phyloP scores from a whole-genome alignment of 345 rosid genomes.

The Anacardium occidentale region DNA sequence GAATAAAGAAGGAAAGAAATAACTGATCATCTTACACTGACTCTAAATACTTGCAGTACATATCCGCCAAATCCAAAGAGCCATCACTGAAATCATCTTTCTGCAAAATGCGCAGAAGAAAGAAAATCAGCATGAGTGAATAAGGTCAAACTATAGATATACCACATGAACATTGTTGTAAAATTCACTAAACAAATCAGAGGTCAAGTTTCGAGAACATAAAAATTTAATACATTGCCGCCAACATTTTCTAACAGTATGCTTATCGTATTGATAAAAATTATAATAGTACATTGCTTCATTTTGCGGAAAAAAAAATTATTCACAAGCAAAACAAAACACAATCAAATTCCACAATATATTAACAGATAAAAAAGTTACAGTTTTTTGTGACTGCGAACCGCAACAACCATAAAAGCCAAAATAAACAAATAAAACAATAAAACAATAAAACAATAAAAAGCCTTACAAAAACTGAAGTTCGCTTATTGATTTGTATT shows the following conservation, averaged over 20 bases:
- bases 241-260: not conserved
- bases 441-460: not conserved
- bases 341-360: not conserved
- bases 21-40: conserved; percentile 35
- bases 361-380: not conserved
- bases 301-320: not conserved
- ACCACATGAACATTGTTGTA: not conserved
- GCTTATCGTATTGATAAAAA: not conserved
- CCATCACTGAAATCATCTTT: conserved; percentile 37
- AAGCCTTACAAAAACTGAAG: not conserved
- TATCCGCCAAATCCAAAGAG: conserved; percentile 55
- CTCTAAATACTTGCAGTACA: conserved; percentile 48
- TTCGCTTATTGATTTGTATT: no score
- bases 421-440: not conserved
- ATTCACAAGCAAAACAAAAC: not conserved
- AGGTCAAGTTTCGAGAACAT: not conserved
- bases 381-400: no score
- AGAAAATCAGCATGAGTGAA: not conserved
- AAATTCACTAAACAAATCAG: not conserved
- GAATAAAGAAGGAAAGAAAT: not conserved
- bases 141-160: not conserved
- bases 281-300: not conserved
- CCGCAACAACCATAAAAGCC: not conserved
- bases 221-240: not conserved
- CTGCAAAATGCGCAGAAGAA: conserved; percentile 33